Evolutionary conservation across 352 stramenopile species (phyloP), one percentile per base, ranked within the genome.

Genomic region (Globisporangium spiculum): DNA sequence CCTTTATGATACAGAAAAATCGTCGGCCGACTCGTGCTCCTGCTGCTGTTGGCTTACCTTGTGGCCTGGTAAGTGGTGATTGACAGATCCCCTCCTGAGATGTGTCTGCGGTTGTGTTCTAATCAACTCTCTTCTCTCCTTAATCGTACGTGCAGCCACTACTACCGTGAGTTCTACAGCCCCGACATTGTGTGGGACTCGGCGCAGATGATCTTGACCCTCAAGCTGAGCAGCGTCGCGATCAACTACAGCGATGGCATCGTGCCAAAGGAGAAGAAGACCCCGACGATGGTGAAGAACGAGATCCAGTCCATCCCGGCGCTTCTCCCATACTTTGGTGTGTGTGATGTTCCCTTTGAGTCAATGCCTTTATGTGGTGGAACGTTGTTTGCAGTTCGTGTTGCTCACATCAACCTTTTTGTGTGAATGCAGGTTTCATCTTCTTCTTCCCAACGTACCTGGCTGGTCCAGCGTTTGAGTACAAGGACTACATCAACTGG

Each of bases 361-460:
- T 46, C 4, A 10, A 52, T 12, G 44, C 44, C 18, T 20, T 20
- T 22, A 44, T 22, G 12, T 8, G 14, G 22, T 20, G 14, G 58
- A 41, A 16, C 41, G 36, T 14, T 59, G n/a, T 36, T 12, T 38
- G 53, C 16, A 14, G 53, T 34, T 58, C 12, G 12, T 20, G 20
- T 18, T 41, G 20, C 54, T 63, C 3, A 46, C 55, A 0, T 26
- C 18, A 41, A 48, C 32, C 3, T 16, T 36, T 12, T 41, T 60
- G 18, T 20, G 4, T 24, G 38, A 30, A 4, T 55, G 10, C 52
- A 94, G 87, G 88, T 62, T 96, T 91, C 64, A 80, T 92, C 56
- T 96, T 93, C 76, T 96, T 94, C 65, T 94, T 94, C 66, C 86
- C 88, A n/a, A 94, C 86, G 59, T 94, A 91, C 69, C 76, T 96